These are phyloP conservation scores for Cystofilobasidium capitatum DNA, from an alignment of 768 basidiomycete species.

Conservation along the genomic window DNA sequence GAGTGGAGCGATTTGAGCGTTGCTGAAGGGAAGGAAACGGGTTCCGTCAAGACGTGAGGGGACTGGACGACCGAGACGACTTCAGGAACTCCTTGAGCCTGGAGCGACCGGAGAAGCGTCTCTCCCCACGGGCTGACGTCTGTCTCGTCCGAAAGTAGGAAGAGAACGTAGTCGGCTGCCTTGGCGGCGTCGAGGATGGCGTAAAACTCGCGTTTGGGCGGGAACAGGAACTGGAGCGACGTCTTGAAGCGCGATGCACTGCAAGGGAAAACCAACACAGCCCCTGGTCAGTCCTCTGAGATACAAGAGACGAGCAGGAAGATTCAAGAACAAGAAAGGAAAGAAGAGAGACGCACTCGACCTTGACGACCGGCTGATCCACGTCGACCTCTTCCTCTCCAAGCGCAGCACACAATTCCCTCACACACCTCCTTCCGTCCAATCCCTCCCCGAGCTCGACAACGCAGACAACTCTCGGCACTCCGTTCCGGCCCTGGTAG, in stretches of 20 bases:
- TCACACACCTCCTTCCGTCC: slow-evolving; percentile 47
- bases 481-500: slow-evolving; percentile 50
- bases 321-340: neutral
- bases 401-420: slow-evolving; percentile 53
- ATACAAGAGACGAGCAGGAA: neutral
- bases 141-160: slow-evolving; percentile 65
- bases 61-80: slow-evolving; percentile 61
- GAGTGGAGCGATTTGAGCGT: slow-evolving; percentile 81
- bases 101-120: slow-evolving; percentile 71
- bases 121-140: slow-evolving; percentile 85
- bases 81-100: slow-evolving; percentile 81
- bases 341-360: slow-evolving; percentile 49
- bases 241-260: slow-evolving; percentile 87
- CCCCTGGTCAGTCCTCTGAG: neutral
- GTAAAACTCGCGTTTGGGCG: slow-evolving; percentile 64
- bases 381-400: slow-evolving; percentile 44
- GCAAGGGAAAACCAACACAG: neutral
- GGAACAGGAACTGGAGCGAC: slow-evolving; percentile 71
- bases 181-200: slow-evolving; percentile 73
- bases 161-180: slow-evolving; percentile 80
- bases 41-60: slow-evolving; percentile 14
- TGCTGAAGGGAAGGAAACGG: slow-evolving; percentile 37
- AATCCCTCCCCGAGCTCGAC: slow-evolving; percentile 58
- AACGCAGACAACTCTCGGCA: slow-evolving; percentile 74
- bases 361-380: slow-evolving; percentile 53